Base-by-base conservation (phyloP, 2,329 filamentous ascomycete species). In the Aspergillus pseudotamarii region DNA sequence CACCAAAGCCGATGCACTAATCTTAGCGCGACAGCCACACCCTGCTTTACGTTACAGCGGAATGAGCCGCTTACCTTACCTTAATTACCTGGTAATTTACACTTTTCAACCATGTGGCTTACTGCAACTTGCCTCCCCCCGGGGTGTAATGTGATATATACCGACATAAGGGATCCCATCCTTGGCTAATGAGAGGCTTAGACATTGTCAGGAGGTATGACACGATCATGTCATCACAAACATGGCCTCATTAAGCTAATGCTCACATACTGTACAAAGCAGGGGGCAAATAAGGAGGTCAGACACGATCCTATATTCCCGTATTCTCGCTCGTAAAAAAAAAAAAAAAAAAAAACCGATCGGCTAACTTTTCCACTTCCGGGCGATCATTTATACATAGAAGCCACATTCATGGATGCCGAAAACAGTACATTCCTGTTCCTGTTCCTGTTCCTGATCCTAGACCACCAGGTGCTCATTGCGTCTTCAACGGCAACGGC, bases 1-100 rank as follows among this genome's bases (percentile, higher is more conserved):
- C 68, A 73, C 63, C 59, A 67, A 69, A 68, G 67, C 72, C 72
- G 72, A 73, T 71, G 66, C 71, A 45, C 63, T 66, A 43, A 41
- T 51, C 45, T 57, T 51, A 61, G 41, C 34, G 53, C 45, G 26
- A 51, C 30, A 50, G 32, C 50, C 28, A 41, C 50, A 54, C n/a
- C 32, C 51, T 38, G 30, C 32, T 55, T 41, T 38, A 38, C 14
- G 51, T 55, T 55, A 55, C 51, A 55, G 51, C 51, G 51, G 51
- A 55, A 23, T 55, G 32, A 55, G 51, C 51, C 51, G 51, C 51
- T 55, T 55, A 38, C 51, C 51, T 36, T 36, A 38, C 32, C 21
- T 38, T 36, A 55, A 55, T 36, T 55, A 55, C 51, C 30, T 14
- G 21, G 51, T 38, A 55, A 23, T 55, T 55, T 55, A 38, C 51